Percentiles rank a stretch among this genome's conserved stretches.
Conservation (phyloP, 2,329 filamentous ascomycete species). For the Fusarium hainanense region DNA sequence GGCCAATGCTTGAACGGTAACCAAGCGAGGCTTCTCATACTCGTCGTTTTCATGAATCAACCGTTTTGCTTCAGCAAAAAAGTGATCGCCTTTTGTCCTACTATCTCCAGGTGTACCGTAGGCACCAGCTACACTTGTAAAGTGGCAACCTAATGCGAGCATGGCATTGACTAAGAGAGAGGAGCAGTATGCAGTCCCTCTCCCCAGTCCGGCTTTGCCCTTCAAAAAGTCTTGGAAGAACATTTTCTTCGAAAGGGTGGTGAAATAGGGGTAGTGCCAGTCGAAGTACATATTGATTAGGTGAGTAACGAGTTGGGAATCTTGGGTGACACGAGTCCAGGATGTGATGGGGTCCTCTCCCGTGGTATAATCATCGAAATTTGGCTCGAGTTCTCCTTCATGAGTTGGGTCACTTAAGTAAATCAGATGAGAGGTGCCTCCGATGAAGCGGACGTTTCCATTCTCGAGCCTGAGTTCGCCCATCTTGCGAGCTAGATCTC, state of each 20-base stretch:
- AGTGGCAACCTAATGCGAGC: slow-evolving; percentile 92
- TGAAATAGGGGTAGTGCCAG: slow-evolving; percentile 98
- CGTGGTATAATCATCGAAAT: slow-evolving; percentile 59
- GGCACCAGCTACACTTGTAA: slow-evolving; percentile 80
- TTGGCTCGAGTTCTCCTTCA: slow-evolving; percentile 54
- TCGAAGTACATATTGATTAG: slow-evolving; percentile 98
- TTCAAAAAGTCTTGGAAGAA: slow-evolving; percentile 88
- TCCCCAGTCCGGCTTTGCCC: slow-evolving; percentile 69
- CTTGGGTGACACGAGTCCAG: slow-evolving; percentile 88
- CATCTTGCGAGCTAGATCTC: slow-evolving; percentile 91
- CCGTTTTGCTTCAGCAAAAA: slow-evolving; percentile 92
- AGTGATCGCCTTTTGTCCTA: slow-evolving; percentile 92
- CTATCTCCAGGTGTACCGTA: slow-evolving; percentile 78
- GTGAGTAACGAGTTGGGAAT: slow-evolving; percentile 82
- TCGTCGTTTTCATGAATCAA: slow-evolving; percentile 92
- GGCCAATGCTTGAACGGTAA: slow-evolving; percentile 92
- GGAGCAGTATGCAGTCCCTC: slow-evolving; percentile 81
- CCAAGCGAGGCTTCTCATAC: slow-evolving; percentile 87
- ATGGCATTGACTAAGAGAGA: slow-evolving; percentile 92
- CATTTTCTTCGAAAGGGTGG: slow-evolving; percentile 83
- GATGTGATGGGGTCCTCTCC: slow-evolving; percentile 79
- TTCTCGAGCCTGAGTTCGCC: slow-evolving; percentile 89
- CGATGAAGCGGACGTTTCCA: slow-evolving; percentile 89
- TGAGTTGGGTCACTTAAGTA: slow-evolving; percentile 70
- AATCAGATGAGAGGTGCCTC: slow-evolving; percentile 93